Percentiles rank a stretch among this genome's conserved stretches.
These are phyloP conservation scores for Leishmania mexicana DNA, from an alignment of 208 protist species.

Conservation along the genomic window DNA sequence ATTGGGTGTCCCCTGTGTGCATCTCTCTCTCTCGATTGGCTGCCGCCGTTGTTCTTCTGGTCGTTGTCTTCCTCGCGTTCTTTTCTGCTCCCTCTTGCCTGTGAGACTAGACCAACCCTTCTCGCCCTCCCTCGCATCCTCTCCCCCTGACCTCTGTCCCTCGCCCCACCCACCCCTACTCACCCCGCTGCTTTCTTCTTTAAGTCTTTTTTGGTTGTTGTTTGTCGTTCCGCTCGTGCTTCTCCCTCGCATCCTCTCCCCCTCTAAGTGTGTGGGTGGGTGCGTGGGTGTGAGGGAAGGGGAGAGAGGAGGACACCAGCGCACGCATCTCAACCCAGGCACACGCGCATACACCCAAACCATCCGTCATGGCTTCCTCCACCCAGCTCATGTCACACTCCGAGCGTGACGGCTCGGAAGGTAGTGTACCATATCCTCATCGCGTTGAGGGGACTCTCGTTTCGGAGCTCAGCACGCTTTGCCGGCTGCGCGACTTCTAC, in stretches of 20 bases:
- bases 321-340: background rate
- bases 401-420: background rate
- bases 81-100: too few species aligned
- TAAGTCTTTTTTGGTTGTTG: background rate
- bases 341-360: background rate
- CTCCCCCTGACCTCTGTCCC: background rate
- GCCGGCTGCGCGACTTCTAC: constrained; percentile 47
- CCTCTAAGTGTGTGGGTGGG: too few species aligned
- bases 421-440: constrained; percentile 7
- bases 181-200: background rate
- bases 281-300: background rate
- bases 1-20: background rate
- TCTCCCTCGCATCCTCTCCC: background rate
- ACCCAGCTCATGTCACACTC: background rate
- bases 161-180: background rate
- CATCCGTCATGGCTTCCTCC: background rate
- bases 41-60: background rate
- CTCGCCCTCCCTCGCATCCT: too few species aligned
- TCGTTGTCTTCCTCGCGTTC: too few species aligned
- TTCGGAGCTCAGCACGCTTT: constrained; percentile 35
- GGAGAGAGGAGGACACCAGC: background rate
- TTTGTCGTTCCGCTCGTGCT: background rate
- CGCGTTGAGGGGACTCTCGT: constrained; percentile 7
- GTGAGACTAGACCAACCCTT: too few species aligned
- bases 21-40: background rate